Base-by-base conservation (phyloP, 192 early-diverging fungal genomes). In the Funneliformis geosporum region DNA sequence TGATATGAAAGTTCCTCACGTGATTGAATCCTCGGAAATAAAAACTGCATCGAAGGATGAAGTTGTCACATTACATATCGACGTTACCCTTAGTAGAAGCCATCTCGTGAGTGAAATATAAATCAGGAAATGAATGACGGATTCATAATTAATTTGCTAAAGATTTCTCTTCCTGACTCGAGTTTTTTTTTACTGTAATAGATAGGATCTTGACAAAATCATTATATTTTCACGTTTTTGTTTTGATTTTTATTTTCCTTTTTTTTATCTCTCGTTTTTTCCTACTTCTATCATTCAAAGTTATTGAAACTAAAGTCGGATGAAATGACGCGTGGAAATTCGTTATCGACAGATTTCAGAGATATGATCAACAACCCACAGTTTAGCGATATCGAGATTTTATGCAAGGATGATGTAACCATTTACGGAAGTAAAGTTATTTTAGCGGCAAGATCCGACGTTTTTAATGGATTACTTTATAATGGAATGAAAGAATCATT, bases 401-500 rank as follows among this genome's bases (percentile, higher is more conserved):
- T 72, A 6, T 72, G 70, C 40, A 21, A 27, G 7, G 21, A 72
- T 42, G 28, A 18, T 5, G 70, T 11, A 2, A 65, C 4, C 25
- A n/a, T 72, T 44, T 25, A 42, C 4, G 40, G 40, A 7, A 42
- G 18, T 46, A 27, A 42, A 39, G 39, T n/a, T 21, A 47, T 72
- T 39, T n/a, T 72, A 18, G 70, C 70, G 23, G 70, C 70, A 42
- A 27, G 70, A 5, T 72, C 70, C 6, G 70, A 72, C 5, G 70
- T 72, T 21, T 46, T 72, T 46, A 21, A 72, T 46, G 23, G 44
- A 21, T 42, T 79, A 28, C 46, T 79, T 33, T 43, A n/a, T 23
- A 73, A 69, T 60, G 69, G 43, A 47, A 73, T 75, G 47, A 62
- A 60, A 69, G 78, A 79, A 70, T 12, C 78, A 3, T 14, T n/a